Base-by-base conservation (phyloP, 345 rosid species). In the Salix koriyanagi region DNA sequence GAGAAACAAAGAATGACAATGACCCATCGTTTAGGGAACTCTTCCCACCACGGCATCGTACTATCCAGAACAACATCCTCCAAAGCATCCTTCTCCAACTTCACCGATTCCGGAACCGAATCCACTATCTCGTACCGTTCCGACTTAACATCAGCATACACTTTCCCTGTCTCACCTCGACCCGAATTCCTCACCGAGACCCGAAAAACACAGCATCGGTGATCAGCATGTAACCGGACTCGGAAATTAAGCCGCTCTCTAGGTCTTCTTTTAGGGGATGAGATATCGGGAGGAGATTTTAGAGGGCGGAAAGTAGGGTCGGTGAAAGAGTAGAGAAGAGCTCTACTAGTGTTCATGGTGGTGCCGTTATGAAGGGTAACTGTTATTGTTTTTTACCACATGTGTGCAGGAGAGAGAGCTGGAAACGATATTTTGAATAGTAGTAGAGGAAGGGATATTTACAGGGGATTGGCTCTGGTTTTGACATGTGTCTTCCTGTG, bases 21-120 rank as follows among this genome's bases (percentile, higher is more conserved):
- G 73, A 90, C 85, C 97, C 97, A 94, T 67, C 99, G 90, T 78
- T 91, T 95, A 11, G 97, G 97, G 77, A 92, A 91, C 85, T 88
- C 82, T 72, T 94, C 84, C 98, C 95, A 92, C 97, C 97, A 91
- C 11, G 92, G 89, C 41, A 78, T 79, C 25, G 83, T 73, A 52
- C 81, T 25, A 25, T 64, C 42, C 28, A 72, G 78, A 21, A 81
- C 87, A 74, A 46, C 85, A 32, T 76, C 90, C 61, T 79, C 67
- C 65, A 64, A 7, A 7, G 52, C 65, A 36, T 77, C 82, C 69
- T 76, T 10, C 65, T 76, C 13, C 69, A 86, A 71, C 85, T 89
- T 83, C 69, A 73, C 82, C 44, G 87, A 67, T 36, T 82, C 78
- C 46, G 41, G 73, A 25, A 78, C 74, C 34, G 85, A 71, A n/a